These are phyloP conservation scores for Vaccinium darrowii DNA, from an alignment of 148 eudicot species.

Conservation along the genomic window DNA sequence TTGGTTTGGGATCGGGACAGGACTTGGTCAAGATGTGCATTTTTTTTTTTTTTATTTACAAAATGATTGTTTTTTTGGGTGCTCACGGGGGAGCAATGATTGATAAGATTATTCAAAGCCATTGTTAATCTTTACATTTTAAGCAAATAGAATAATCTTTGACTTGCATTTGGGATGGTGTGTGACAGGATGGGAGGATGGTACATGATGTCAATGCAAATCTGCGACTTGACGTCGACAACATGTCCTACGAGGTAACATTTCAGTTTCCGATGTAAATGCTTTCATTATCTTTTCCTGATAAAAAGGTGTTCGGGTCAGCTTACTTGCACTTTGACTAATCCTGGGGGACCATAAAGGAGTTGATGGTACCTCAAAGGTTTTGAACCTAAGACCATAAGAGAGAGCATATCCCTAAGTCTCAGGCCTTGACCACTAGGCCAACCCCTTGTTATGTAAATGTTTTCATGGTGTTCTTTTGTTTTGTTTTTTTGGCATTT, in stretches of 20 bases:
- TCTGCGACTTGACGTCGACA: conserved; percentile 88
- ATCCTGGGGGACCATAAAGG: no score
- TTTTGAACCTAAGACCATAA: no score
- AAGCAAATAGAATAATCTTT: not conserved
- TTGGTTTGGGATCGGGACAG: not conserved
- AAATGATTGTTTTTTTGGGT: not conserved
- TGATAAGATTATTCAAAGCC: not conserved
- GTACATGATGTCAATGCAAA: conserved; percentile 46
- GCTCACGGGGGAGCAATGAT: not conserved
- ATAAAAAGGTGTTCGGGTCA: no score
- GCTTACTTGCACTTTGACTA: no score
- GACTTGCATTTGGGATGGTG: not conserved
- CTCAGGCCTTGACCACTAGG: no score
- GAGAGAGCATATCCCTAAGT: no score
- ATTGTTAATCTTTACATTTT: not conserved
- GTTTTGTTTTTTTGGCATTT: not conserved
- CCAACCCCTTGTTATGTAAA: no score
- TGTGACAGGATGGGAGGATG: not conserved
- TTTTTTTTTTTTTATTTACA: not conserved
- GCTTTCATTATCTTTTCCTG: not conserved
- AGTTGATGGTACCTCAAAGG: no score
- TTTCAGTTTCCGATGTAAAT: not conserved
- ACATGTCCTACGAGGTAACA: conserved; percentile 90
- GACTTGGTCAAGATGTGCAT: not conserved
- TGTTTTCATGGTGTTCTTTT: not conserved